Percentiles rank a stretch among this genome's conserved stretches.
Evolutionary conservation across 2,329 filamentous ascomycete species (phyloP).

Genomic region (Epichloe baconii): DNA sequence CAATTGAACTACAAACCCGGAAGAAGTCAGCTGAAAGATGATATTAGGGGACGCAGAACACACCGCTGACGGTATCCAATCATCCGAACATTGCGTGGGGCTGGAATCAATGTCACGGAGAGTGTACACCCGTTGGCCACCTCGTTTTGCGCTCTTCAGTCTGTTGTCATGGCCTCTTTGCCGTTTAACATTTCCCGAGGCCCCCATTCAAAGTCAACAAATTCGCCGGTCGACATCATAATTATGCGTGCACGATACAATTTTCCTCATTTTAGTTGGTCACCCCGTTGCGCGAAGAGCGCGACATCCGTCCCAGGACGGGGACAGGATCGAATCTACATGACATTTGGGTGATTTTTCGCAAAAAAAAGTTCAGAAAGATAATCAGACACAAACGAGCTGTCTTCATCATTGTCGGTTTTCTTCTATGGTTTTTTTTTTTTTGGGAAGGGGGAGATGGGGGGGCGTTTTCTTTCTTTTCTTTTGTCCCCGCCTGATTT

Average conservation of each 20-base stretch:
- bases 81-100: not conserved
- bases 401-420: not conserved
- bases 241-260: constrained; percentile 3
- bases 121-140: not conserved
- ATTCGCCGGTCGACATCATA: constrained; percentile 7
- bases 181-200: constrained; percentile 6
- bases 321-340: not conserved
- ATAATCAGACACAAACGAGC: not conserved
- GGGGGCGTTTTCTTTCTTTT: not conserved
- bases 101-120: not conserved
- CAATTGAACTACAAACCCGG: constrained; percentile 38
- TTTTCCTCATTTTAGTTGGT: not conserved
- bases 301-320: not conserved
- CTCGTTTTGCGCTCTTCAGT: not conserved
- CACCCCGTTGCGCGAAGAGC: not conserved
- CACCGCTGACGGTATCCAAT: constrained; percentile 1
- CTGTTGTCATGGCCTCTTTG: not conserved
- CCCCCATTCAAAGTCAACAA: constrained; percentile 2
- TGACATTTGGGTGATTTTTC: constrained; percentile 3
- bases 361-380: constrained; percentile 4
- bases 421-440: not conserved
- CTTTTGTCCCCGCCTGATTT: not conserved
- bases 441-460: not conserved
- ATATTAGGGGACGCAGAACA: constrained; percentile 12
- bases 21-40: constrained; percentile 30